Evolutionary conservation across 1,284 basidiomycete genomes (phyloP), one percentile per base, ranked within the genome.

Genomic region (Cutaneotrichosporon mucoides): DNA sequence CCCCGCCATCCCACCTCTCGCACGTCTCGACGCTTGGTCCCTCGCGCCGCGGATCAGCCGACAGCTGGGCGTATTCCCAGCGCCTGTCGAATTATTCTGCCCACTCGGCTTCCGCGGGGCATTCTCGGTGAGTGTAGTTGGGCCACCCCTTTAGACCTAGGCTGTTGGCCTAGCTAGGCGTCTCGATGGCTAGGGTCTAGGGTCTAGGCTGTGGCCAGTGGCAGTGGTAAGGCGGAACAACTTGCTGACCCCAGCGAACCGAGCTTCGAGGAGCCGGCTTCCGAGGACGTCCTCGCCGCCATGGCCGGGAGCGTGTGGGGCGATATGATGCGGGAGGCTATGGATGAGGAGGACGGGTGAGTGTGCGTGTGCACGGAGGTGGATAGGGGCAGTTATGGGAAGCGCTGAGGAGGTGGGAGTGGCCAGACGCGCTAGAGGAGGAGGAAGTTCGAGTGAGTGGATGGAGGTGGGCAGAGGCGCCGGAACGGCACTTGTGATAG

Each of bases 281-380:
- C 16, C 3, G 61, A 76, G 38, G 68, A 68, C 11, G 61, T 68
- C 34, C 58, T 75, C 15, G 62, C 69, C 36, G 63, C 66, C 3
- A 68, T 76, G 64, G 68, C 69, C 10, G 68, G 61, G 4, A 72
- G 68, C 7, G 62, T 73, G 6, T 79, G 77, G 77, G 75, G 73
- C 50, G 72, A 74, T 59, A 77, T 79, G 75, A 77, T 79, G 77
- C 60, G 70, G 33, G 73, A 75, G 53, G 75, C 73, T 8, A 70
- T 70, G 4, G 71, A 76, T 40, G 59, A 69, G 16, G 57, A 57
- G 44, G 60, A 48, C 35, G 35, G 6, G 33, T 2, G n/a, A 6
- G 36, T n/a, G 38, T 40, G 12, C 8, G 8, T 40, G 38, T 44
- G 12, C 13, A 49, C 24, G 24, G 24, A 24, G 24, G 24, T 24